Percentiles rank a stretch among this genome's conserved stretches.
These are phyloP conservation scores for Aegilops bicornis DNA, from an alignment of 176 grass and related monocot genomes.

Conservation along the genomic window DNA sequence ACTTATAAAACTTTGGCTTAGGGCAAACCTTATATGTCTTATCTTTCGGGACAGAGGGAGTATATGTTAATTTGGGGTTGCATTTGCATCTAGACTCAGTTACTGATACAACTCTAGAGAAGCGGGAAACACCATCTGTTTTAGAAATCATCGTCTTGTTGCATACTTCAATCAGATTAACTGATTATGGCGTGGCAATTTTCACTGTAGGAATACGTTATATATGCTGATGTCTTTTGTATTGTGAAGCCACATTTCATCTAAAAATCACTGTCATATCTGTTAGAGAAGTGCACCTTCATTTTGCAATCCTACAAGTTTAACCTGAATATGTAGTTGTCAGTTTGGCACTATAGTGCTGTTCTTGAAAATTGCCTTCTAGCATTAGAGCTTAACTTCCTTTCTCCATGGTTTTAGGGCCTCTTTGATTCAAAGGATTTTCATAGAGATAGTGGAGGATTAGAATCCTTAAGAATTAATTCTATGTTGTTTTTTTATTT, in stretches of 20 bases:
- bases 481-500: no score
- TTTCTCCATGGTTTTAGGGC: background rate
- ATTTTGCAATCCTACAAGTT: background rate
- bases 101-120: background rate
- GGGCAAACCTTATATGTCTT: no score
- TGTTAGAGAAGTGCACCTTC: background rate
- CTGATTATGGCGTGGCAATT: background rate
- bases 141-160: background rate
- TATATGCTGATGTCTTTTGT: background rate
- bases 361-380: background rate
- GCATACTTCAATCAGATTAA: background rate
- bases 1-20: no score
- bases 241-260: background rate
- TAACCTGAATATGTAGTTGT: background rate
- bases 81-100: background rate
- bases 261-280: background rate
- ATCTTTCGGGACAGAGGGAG: no score
- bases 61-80: constrained; percentile 6
- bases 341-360: background rate
- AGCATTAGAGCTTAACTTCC: background rate
- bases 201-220: background rate
- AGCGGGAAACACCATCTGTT: background rate
- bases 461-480: no score
- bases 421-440: no score
- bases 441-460: no score